Conservation (phyloP, 2,329 filamentous ascomycete genomes). For the Pseudogymnoascus sp. region DNA sequence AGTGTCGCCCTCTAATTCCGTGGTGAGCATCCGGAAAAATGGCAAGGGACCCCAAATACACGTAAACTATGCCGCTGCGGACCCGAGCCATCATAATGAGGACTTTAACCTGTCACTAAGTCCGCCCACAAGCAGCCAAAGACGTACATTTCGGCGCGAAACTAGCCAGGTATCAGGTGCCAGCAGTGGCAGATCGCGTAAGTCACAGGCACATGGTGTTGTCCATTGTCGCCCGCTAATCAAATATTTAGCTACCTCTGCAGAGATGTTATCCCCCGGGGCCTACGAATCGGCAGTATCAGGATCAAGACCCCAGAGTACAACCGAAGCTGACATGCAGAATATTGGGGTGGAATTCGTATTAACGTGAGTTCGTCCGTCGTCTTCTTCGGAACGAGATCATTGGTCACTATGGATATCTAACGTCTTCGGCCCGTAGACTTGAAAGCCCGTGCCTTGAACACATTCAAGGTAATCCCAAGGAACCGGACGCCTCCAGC, state of each 20-base stretch:
- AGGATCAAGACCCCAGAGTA: background rate
- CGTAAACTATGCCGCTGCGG: constrained; percentile 12
- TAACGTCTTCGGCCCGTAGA: background rate
- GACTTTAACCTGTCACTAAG: background rate
- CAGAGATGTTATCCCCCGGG: background rate
- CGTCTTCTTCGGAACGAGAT: too few species aligned
- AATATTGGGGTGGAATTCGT: too few species aligned
- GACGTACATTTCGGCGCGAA: background rate
- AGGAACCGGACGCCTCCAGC: background rate
- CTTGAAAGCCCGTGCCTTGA: background rate
- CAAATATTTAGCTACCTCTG: background rate
- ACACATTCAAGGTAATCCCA: background rate
- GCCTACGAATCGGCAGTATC: background rate
- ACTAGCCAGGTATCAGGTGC: background rate
- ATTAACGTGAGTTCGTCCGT: too few species aligned
- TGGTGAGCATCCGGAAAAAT: background rate
- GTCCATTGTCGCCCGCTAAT: background rate
- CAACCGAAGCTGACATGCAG: background rate
- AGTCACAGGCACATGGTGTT: background rate
- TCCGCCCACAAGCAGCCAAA: background rate
- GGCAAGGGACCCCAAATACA: background rate
- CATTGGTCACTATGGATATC: too few species aligned
- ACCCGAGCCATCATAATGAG: constrained; percentile 6
- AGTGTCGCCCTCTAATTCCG: too few species aligned
- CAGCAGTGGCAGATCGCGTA: background rate